Conservation (phyloP, 208 protist genomes). For the Herpetomonas muscarum region DNA sequence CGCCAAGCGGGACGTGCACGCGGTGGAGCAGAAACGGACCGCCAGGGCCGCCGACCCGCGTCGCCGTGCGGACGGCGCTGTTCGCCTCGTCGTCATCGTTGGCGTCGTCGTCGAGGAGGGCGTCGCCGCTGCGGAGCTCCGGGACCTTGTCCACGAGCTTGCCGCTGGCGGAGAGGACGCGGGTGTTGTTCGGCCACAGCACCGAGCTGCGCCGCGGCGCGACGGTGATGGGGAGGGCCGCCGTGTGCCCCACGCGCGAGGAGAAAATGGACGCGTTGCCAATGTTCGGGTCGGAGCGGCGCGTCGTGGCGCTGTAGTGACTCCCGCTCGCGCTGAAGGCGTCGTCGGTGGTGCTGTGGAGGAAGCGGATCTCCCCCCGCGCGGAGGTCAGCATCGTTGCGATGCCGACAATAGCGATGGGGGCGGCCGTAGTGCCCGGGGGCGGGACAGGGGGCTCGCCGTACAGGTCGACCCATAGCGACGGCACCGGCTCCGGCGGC, state of each 20-base stretch:
- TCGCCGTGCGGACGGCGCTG: background rate
- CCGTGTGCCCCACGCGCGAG: background rate
- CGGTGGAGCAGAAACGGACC: slow-evolving; percentile 33
- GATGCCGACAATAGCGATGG: too few relatives aligned
- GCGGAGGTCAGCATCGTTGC: too few relatives aligned
- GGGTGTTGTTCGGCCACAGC: slow-evolving; percentile 25
- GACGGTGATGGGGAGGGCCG: slow-evolving; percentile 6
- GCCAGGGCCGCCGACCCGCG: slow-evolving; percentile 22
- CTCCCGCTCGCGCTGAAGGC: background rate
- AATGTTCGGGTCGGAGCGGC: too few relatives aligned
- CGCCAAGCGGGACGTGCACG: slow-evolving; percentile 2
- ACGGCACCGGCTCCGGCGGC: slow-evolving; percentile 2
- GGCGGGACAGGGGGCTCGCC: slow-evolving; percentile 9
- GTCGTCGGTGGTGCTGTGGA: background rate
- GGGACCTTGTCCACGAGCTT: too few relatives aligned
- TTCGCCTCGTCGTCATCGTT: background rate
- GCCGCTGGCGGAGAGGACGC: too few relatives aligned
- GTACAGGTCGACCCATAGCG: slow-evolving; percentile 30
- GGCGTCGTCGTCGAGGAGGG: background rate
- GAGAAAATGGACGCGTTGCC: background rate
- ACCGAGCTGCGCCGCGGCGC: slow-evolving; percentile 20
- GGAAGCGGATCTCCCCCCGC: too few relatives aligned
- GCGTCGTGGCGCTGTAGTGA: background rate
- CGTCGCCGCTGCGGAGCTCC: too few relatives aligned
- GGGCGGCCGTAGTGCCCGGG: background rate